Conservation (phyloP, 1,139 yeast genomes). For the Kodamaea arcana region DNA sequence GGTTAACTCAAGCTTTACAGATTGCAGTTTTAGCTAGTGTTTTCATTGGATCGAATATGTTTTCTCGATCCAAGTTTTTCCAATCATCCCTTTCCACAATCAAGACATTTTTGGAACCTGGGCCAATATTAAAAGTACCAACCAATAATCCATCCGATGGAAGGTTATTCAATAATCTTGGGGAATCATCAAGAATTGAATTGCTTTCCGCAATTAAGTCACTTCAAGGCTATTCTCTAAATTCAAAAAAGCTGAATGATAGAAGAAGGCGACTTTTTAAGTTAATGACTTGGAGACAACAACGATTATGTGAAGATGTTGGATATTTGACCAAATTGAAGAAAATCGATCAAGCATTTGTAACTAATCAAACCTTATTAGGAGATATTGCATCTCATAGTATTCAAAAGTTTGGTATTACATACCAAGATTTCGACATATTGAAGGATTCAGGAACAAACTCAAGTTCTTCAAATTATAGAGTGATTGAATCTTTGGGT, state of each 20-base stretch:
- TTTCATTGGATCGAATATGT: constrained; percentile 30
- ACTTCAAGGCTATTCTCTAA: constrained; percentile 41
- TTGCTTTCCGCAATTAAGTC: constrained; percentile 50
- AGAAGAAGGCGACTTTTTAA: constrained; percentile 44
- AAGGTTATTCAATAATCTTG: constrained; percentile 11
- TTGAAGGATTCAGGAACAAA: constrained; percentile 12
- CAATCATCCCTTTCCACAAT: constrained; percentile 6
- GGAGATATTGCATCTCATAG: constrained; percentile 41
- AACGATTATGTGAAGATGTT: constrained; percentile 45
- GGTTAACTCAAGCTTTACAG: constrained; percentile 14
- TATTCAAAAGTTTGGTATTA: constrained; percentile 36
- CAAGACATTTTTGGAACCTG: not conserved
- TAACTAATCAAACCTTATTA: constrained; percentile 43
- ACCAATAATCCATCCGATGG: constrained; percentile 9
- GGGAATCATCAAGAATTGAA: constrained; percentile 24
- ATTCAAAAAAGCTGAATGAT: constrained; percentile 41
- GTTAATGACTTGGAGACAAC: constrained; percentile 53
- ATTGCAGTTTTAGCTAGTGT: constrained; percentile 28
- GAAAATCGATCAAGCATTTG: constrained; percentile 40
- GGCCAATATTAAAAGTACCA: constrained; percentile 2
- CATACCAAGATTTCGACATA: constrained; percentile 36
- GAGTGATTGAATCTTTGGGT: constrained; percentile 67
- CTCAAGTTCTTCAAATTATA: constrained; percentile 37
- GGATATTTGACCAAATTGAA: constrained; percentile 56
- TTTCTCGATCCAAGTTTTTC: constrained; percentile 24